Percentiles rank a stretch among this genome's conserved stretches.
Conservation (phyloP, 495 filamentous ascomycete genomes). For the Umbilicaria muhlenbergii region DNA sequence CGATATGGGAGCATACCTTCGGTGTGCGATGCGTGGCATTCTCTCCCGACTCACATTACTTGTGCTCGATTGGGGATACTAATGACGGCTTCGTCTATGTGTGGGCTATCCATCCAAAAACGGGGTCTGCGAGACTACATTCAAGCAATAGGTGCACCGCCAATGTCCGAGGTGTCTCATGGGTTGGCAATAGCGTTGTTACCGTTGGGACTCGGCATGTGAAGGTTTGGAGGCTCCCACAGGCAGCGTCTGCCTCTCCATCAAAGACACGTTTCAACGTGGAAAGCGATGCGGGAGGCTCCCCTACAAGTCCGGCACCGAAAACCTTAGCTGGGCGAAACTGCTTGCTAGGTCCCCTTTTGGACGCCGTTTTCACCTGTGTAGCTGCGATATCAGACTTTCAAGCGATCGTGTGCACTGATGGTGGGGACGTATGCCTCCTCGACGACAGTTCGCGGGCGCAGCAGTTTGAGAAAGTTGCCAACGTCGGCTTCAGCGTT, state of each 20-base stretch:
- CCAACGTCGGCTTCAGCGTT: conserved; percentile 45
- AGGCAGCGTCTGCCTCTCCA: conserved; percentile 30
- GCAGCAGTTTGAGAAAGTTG: conserved; percentile 48
- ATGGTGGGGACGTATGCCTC: conserved; percentile 31
- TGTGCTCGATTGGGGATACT: conserved; percentile 72
- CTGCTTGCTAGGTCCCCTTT: conserved; percentile 37
- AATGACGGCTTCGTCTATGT: conserved; percentile 93
- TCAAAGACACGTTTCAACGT: conserved; percentile 29
- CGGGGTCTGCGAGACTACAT: conserved; percentile 71
- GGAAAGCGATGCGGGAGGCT: conserved; percentile 21
- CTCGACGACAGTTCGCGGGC: conserved; percentile 62
- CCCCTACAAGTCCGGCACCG: conserved; percentile 26
- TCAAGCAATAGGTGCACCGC: conserved; percentile 91
- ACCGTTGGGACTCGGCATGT: conserved; percentile 79
- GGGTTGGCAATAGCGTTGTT: conserved; percentile 60
- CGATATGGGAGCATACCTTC: conserved; percentile 77
- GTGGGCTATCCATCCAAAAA: conserved; percentile 71
- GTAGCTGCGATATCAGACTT: conserved; percentile 55
- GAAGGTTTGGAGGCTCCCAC: conserved; percentile 82
- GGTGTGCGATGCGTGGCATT: conserved; percentile 82
- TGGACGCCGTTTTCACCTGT: conserved; percentile 70
- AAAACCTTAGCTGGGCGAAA: conserved; percentile 46
- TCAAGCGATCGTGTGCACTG: conserved; percentile 32
- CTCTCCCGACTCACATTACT: conserved; percentile 70
- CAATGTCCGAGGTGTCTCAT: conserved; percentile 65